phyloP scores from a whole-genome alignment of 768 basidiomycete genomes.

The Boletus subcaerulescens region DNA sequence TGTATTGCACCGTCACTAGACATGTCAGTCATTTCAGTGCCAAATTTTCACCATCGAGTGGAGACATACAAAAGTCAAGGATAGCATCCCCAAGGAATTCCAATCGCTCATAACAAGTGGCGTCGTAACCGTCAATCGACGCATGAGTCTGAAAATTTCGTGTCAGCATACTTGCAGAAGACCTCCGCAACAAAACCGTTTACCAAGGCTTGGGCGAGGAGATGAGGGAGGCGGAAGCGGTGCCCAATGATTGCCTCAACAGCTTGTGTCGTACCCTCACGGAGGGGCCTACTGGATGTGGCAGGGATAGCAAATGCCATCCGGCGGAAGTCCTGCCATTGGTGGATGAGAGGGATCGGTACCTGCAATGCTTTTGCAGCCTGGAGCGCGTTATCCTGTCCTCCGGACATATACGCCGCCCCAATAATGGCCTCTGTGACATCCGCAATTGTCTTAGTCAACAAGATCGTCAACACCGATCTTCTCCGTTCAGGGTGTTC shows the following conservation, averaged over 20 bases:
- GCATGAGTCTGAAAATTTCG: conserved; percentile 57
- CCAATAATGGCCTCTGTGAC: conserved; percentile 83
- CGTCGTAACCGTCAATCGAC: conserved; percentile 53
- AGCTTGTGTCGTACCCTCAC: conserved; percentile 46
- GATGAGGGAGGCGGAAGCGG: conserved; percentile 56
- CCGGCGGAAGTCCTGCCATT: conserved; percentile 67
- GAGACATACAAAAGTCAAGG: conserved; percentile 69
- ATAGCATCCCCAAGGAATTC: conserved; percentile 88
- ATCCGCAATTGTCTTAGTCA: conserved; percentile 69
- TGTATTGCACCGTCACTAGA: conserved; percentile 69
- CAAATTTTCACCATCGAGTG: neutral
- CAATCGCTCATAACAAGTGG: conserved; percentile 66
- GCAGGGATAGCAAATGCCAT: conserved; percentile 46
- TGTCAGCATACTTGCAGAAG: conserved; percentile 7
- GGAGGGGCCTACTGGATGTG: conserved; percentile 43
- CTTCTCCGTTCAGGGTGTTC: neutral
- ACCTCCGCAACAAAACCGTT: conserved; percentile 15
- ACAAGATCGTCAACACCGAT: conserved; percentile 12
- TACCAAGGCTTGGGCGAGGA: conserved; percentile 75
- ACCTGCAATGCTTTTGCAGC: conserved; percentile 64
- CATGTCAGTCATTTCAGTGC: neutral
- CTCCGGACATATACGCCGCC: conserved; percentile 75
- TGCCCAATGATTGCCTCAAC: conserved; percentile 66
- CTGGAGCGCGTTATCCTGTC: conserved; percentile 61
- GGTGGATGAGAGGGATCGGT: conserved; percentile 58